A percentile compares a stretch with the other conserved stretches of the same genome.
Evolutionary conservation across 1,284 basidiomycete genomes (phyloP).

Genomic region (Rhodotorula sp.): DNA sequence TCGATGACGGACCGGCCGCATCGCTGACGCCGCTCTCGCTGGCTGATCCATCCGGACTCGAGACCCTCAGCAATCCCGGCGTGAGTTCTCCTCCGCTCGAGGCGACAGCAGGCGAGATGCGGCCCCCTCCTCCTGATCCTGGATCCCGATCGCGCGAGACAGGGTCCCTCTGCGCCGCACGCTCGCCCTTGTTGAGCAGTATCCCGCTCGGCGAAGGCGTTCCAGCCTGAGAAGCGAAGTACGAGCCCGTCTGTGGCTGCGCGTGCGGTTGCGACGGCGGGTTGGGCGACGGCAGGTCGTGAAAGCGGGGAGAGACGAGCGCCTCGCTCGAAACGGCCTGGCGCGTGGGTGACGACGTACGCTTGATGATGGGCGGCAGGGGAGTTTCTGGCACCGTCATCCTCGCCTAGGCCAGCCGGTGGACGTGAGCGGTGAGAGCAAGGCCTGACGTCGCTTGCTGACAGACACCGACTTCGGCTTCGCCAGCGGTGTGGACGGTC

Average conservation of each 20-base stretch:
- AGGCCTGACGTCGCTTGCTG: neutral
- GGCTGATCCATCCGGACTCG: constrained; percentile 9
- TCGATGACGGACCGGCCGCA: neutral
- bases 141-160: constrained; percentile 2
- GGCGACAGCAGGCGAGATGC: neutral
- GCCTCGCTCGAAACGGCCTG: constrained; percentile 6
- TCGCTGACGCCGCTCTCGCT: constrained; percentile 17
- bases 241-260: neutral
- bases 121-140: neutral
- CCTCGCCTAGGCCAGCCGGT: neutral
- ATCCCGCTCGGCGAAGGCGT: constrained; percentile 11
- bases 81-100: neutral
- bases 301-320: constrained; percentile 6
- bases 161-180: neutral
- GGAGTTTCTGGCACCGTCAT: constrained; percentile 2
- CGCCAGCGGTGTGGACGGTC: neutral
- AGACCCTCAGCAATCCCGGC: neutral
- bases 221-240: constrained; percentile 7
- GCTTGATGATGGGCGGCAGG: constrained; percentile 23
- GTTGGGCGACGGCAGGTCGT: constrained; percentile 10
- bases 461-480: neutral
- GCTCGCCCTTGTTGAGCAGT: constrained; percentile 27
- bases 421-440: too few relatives aligned
- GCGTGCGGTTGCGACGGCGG: neutral
- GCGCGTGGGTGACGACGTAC: neutral